Evolutionary conservation across 2,329 filamentous ascomycete species (phyloP), one percentile per base, ranked within the genome.

Genomic region (Blastomyces percursus): DNA sequence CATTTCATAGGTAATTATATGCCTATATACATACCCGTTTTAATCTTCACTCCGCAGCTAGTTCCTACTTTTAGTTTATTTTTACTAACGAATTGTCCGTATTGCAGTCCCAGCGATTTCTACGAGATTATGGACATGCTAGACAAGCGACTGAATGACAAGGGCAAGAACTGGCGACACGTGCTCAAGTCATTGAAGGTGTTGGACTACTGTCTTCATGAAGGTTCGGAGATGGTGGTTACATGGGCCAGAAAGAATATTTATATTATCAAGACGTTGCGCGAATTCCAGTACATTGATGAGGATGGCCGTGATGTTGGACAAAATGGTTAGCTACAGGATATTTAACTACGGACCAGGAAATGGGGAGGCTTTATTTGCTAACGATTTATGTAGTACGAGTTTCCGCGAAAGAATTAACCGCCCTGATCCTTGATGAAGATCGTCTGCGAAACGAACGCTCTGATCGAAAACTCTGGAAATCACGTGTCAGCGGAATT

Each of bases 71-170:
- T 16, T n/a, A 48, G 35, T 9, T n/a, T n/a, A n/a, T n/a, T 44
- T 19, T 27, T 42, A 44, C 40, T 42, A 51, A 61, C 14, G 40
- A 21, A 24, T 59, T 55, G 4, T 30, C 21, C 32, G 21, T 27
- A 44, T 14, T 46, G 63, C 69, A 96, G 93, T 73, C 92, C 91
- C 44, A 93, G 89, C 77, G 94, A 97, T 75, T 99, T 99, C 79
- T 96, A 96, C 80, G 93, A 99, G 75, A 96, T 99, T 71, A 96
- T 99, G 88, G 94, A 99, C 76, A 99, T 99, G 91, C 82, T 99
- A 68, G 94, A 99, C 78, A 97, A 97, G 81, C 88, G 94, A 69
- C 80, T 99, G 72, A 99, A 99, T 71, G 94, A 99, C 77, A 97
- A 99, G 78, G 94, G 94, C 73, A 99, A 97, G 82, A 99, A 99